These are phyloP conservation scores for Microbotryum silenes-acaulis DNA, from an alignment of 1,284 basidiomycete species.

Conservation along the genomic window DNA sequence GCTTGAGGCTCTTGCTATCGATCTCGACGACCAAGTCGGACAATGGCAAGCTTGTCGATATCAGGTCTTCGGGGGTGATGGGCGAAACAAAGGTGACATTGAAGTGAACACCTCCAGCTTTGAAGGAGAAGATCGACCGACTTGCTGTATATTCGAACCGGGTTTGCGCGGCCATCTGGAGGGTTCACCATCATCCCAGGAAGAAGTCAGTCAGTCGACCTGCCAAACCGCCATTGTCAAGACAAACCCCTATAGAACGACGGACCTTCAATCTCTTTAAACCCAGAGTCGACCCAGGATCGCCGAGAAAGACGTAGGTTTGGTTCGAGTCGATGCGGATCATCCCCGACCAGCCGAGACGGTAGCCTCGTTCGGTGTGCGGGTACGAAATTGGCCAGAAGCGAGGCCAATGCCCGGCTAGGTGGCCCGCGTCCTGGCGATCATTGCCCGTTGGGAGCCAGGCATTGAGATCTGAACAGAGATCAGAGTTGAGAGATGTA, in stretches of 20 bases:
- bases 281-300: neutral
- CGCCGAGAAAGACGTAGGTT: constrained; percentile 30
- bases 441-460: constrained; percentile 26
- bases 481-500: neutral
- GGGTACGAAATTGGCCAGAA: constrained; percentile 32
- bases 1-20: neutral
- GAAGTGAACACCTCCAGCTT: constrained; percentile 17
- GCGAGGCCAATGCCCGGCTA: constrained; percentile 26
- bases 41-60: constrained; percentile 24
- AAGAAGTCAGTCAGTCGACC: too few species aligned
- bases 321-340: constrained; percentile 24
- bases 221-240: too few species aligned
- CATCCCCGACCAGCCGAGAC: constrained; percentile 27
- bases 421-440: constrained; percentile 19
- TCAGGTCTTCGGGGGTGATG: constrained; percentile 27
- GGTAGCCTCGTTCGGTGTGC: constrained; percentile 5
- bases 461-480: constrained; percentile 24
- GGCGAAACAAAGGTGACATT: constrained; percentile 29
- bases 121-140: constrained; percentile 20
- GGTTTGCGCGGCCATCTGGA: constrained; percentile 6
- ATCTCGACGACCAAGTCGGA: constrained; percentile 28
- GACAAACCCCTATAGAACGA: too few species aligned
- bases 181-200: too few species aligned
- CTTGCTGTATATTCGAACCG: constrained; percentile 20
- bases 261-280: neutral